Base-by-base conservation (phyloP, 345 rosid genomes). In the Gossypium mustelinum region DNA sequence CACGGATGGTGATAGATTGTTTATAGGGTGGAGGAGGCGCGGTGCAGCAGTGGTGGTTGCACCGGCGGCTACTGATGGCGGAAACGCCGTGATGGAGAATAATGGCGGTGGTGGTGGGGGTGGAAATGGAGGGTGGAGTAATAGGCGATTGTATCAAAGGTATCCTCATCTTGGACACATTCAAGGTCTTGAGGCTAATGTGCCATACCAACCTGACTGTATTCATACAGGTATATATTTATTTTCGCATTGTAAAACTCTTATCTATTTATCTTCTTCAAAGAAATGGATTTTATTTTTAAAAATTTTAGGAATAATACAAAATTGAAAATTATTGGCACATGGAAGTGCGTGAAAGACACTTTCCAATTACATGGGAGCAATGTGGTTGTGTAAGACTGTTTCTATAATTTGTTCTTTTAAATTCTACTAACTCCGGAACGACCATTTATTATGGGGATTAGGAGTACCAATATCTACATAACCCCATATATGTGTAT, bases 1-100 rank as follows among this genome's bases (percentile, higher is more conserved):
- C 13, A 60, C 72, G 0, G 91, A 88, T 17, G 76, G 80, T 4
- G 85, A 88, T 11, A 80, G 86, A 61, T 71, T 93, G 79, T 91
- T 93, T 76, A 89, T 93, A 51, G 92, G 94, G 34, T 91, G 93
- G 94, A 85, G 97, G 75, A 71, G 91, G 63, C 82, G 89, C 16
- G 70, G 73, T 12, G 34, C 57, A 0, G 68, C 59, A 0, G 47
- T 18, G 43, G 67, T 50, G 16, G 58, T n/a, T 20, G n/a, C 50
- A 0, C 57, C 76, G 1, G 47, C 76, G 16, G 67, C 34, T 29
- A 77, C 18, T 54, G 77, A 65, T 34, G 72, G 58, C 3, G 52
- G 79, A 5, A 47, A 52, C 52, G 27, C 74, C 48, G 34, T n/a
- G 27, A 52, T 70, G 39, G 67, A 24, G 14, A 60, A 34, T n/a